Base-by-base conservation (phyloP, 176 grass and related monocot genomes). In the maize (Zea mays) region DNA sequence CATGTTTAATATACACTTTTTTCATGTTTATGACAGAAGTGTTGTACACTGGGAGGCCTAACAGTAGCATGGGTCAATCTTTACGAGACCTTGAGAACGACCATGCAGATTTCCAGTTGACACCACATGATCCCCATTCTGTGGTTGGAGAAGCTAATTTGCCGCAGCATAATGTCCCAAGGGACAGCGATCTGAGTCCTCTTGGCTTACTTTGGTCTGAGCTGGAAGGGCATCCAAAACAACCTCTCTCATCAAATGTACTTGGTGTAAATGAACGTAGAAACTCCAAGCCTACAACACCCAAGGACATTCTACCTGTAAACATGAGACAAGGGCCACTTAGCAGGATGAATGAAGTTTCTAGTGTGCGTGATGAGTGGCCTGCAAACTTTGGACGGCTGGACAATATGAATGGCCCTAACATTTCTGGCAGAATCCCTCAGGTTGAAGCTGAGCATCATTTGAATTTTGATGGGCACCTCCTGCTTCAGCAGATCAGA, bases 151-250 rank as follows among this genome's bases (percentile, higher is more conserved):
- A 93, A 71, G 67, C 75, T 69, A 90, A 81, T 73, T 79, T 85
- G 65, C 67, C 72, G 10, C 79, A 76, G 50, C 86, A 77, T 75
- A 77, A 83, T 72, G 57, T 69, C 68, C 69, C 66, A 14, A 81
- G 82, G 66, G 90, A 90, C 78, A 86, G 81, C 75, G 93, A 96
- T 66, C 62, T 90, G 39, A 99, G 88, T 54, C 90, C 90, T 89
- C 90, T 99, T 74, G 92, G 92, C 39, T 90, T 99, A 51, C 85
- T 92, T 65, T 99, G 92, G 96, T 99, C 96, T 81, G 96, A 99
- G 67, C 88, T 99, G 48, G 90, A 99, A 89, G 90, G 85, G 73
- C 90, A 99, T 76, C 81, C 81, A 14, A 99, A 90, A 52, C 90
- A 90, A 69, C 95, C 96, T 57, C 92, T 99, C 43, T 97, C 94